Evolutionary conservation across 441 rosid species (phyloP), one percentile per base, ranked within the genome.

Genomic region (Cnidoscolus chayamansa): DNA sequence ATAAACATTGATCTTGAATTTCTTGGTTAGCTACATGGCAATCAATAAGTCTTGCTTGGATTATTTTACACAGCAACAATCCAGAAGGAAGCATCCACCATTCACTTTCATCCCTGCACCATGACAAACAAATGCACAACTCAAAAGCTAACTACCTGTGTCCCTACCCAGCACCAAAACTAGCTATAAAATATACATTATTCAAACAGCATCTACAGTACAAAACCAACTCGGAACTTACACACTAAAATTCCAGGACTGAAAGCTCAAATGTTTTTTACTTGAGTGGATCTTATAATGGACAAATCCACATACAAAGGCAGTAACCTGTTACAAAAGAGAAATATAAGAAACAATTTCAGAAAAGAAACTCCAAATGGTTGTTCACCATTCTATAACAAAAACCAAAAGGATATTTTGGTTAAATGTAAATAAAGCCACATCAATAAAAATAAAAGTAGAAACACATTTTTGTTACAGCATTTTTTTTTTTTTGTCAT

Each of bases 11-110:
- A 74, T 93, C 97, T 82, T 93, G 97, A 77, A 93, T 90, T 84
- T 93, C 98, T 68, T 84, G 93, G 67, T 89, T 93, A 1, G 96
- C 98, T 59, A 89, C 87, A 74, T 90, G 98, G 79, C 85, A 87
- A 83, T 88, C 87, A 31, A 90, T 84, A 19, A 93, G 90, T 69
- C 86, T 85, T 2, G 92, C 86, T 82, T 89, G 97, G 69, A 93
- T 70, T 31, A 87, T 80, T 84, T 92, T 93, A 87, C 95, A 88
- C 16, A 88, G 37, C 66, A 86, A 50, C 76, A 90, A 81, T 51
- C 94, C 94, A 6, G 80, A 83, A 31, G 98, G 94, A 78, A 93
- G 90, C 84, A 93, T 85, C 98, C 98, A 93, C 98, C 97, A 93
- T 72, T 90, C 98, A 43, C 93, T 90, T 83, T 93, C 98, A 75